These are phyloP conservation scores for Sporothrix luriei DNA, from an alignment of 2,329 filamentous ascomycete genomes.

Conservation along the genomic window DNA sequence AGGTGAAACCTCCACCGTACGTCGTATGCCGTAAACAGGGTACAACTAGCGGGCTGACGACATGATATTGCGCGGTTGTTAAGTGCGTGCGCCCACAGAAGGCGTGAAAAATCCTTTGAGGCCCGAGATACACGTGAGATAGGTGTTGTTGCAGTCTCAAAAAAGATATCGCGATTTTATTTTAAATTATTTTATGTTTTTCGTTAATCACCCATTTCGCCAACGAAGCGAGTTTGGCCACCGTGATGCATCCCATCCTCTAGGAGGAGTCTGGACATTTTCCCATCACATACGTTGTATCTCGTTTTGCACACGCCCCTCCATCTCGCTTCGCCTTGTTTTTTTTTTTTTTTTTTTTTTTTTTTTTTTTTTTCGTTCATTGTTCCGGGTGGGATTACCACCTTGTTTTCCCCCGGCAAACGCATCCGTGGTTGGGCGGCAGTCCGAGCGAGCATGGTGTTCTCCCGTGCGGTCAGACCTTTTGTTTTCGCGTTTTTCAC, in stretches of 20 bases:
- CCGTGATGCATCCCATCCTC: neutral
- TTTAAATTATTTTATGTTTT: too few relatives aligned
- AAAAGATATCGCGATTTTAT: neutral
- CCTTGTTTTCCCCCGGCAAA: constrained; percentile 22
- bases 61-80: neutral
- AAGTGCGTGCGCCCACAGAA: constrained; percentile 16
- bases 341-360: constrained; percentile 7
- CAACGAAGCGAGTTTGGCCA: neutral
- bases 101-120: too few relatives aligned
- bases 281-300: neutral
- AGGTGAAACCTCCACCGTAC: too few relatives aligned
- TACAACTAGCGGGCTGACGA: neutral
- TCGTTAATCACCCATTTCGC: constrained; percentile 5
- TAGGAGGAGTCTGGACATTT: neutral
- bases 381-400: neutral
- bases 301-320: neutral
- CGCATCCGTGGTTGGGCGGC: constrained; percentile 26
- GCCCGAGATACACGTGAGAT: too few relatives aligned
- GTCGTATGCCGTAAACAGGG: constrained; percentile 8
- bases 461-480: constrained; percentile 28
- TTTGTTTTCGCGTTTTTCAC: constrained; percentile 1
- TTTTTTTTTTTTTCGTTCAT: neutral
- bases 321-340: constrained; percentile 20
- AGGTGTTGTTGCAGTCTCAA: neutral
- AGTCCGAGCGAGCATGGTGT: constrained; percentile 28